phyloP scores from a whole-genome alignment of 768 basidiomycete species.

The Boletus edulis region DNA sequence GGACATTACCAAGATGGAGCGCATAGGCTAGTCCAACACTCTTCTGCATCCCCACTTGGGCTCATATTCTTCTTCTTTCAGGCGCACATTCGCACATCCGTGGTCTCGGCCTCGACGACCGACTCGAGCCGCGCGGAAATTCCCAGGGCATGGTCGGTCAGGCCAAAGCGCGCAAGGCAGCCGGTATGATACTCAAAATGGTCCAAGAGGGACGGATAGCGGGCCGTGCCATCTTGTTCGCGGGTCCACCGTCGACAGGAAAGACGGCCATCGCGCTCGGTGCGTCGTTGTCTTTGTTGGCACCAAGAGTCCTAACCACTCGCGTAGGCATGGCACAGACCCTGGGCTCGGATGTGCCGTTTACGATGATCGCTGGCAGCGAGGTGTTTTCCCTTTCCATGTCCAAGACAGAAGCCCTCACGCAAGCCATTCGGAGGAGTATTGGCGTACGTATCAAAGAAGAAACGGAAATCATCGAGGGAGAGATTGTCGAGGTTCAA shows the following conservation, averaged over 20 bases:
- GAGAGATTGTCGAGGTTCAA: conserved; percentile 98
- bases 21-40: conserved; percentile 59
- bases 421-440: conserved; percentile 92
- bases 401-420: conserved; percentile 98
- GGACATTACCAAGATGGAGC: conserved; percentile 91
- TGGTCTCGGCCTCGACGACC: conserved; percentile 89
- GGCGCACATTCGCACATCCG: conserved; percentile 94
- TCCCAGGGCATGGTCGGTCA: conserved; percentile 98
- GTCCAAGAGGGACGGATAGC: conserved; percentile 95
- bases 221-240: conserved; percentile 94
- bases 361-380: conserved; percentile 96
- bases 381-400: conserved; percentile 98
- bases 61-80: conserved; percentile 29
- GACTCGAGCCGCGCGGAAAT: conserved; percentile 84
- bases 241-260: conserved; percentile 94
- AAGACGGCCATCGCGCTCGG: conserved; percentile 99
- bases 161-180: conserved; percentile 92
- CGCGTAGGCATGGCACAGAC: conserved; percentile 92
- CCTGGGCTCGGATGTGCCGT: conserved; percentile 91
- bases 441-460: conserved; percentile 98
- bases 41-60: neutral
- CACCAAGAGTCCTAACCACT: neutral
- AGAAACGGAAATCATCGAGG: conserved; percentile 96
- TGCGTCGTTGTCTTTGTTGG: conserved; percentile 31
- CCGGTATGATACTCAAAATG: conserved; percentile 97